Conservation (phyloP, 2,329 filamentous ascomycete species). For the Coniochaeta sp. region DNA sequence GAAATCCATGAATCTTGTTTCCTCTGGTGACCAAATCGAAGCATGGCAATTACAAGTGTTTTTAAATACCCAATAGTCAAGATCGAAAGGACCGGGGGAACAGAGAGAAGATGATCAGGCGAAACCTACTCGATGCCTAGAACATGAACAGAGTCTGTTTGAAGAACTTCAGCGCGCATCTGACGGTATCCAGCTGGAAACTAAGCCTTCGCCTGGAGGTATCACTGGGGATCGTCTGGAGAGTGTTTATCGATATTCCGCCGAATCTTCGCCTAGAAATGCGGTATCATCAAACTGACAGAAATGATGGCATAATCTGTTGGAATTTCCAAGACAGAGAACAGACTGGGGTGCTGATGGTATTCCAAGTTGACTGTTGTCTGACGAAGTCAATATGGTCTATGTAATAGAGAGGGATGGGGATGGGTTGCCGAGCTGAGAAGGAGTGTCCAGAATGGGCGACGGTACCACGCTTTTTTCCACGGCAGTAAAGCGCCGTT, state of each 20-base stretch:
- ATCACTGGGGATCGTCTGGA: not conserved
- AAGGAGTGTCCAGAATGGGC: not conserved
- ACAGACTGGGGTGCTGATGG: not conserved
- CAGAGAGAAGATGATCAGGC: not conserved
- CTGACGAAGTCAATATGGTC: not conserved
- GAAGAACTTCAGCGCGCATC: not conserved
- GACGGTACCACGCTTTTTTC: not conserved
- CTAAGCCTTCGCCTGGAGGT: not conserved
- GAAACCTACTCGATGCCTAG: not conserved
- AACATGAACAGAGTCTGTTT: not conserved
- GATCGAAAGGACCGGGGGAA: not conserved
- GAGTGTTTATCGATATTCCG: not conserved
- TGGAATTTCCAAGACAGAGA: not conserved
- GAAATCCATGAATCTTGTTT: not conserved
- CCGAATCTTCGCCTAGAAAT: not conserved
- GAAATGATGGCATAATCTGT: not conserved
- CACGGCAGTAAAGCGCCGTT: not conserved
- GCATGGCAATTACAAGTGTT: no score
- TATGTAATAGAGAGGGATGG: not conserved
- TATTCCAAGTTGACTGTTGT: not conserved
- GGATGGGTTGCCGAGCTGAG: not conserved
- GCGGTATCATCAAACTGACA: not conserved
- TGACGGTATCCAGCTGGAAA: not conserved
- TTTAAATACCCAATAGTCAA: no score
- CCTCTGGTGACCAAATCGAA: not conserved